Percentiles rank a stretch among this genome's conserved stretches.
phyloP scores from a whole-genome alignment of 1,284 basidiomycete genomes.

The Clitocybe nebularis region DNA sequence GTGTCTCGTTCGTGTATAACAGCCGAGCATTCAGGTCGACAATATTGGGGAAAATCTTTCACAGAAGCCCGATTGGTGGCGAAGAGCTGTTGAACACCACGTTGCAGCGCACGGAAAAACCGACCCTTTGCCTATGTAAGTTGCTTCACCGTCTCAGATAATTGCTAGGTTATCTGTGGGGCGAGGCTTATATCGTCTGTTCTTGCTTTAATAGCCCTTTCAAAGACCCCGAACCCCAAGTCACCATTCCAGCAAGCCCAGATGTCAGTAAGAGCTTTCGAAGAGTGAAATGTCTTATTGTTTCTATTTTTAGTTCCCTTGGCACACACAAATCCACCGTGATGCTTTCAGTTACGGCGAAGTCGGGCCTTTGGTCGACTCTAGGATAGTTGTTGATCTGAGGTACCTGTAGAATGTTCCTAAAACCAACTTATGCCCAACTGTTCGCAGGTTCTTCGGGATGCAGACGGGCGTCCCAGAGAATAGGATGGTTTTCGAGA shows the following conservation, averaged over 20 bases:
- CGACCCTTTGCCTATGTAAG: conserved; percentile 1
- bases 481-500: conserved; percentile 2
- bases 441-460: neutral
- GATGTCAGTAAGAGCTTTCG: neutral
- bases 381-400: conserved; percentile 23
- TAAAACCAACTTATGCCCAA: neutral
- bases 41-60: neutral
- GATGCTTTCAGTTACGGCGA: conserved; percentile 30
- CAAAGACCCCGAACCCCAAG: conserved; percentile 8
- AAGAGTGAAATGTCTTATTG: conserved; percentile 2
- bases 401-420: too few relatives aligned
- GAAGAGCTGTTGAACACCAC: neutral
- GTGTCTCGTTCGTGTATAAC: neutral
- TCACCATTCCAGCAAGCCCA: conserved; percentile 3
- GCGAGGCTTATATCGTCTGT: neutral
- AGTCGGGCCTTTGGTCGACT: conserved; percentile 17
- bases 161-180: too few relatives aligned
- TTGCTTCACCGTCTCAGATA: too few relatives aligned
- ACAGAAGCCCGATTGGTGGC: conserved; percentile 1
- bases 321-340: conserved; percentile 32
- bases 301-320: conserved; percentile 20
- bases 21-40: neutral
- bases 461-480: conserved; percentile 1
- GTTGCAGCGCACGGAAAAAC: neutral
- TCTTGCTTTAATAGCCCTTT: conserved; percentile 2